Evolutionary conservation across 1,139 yeast genomes (phyloP).

Genomic region (Yamadazyma conglobata): DNA sequence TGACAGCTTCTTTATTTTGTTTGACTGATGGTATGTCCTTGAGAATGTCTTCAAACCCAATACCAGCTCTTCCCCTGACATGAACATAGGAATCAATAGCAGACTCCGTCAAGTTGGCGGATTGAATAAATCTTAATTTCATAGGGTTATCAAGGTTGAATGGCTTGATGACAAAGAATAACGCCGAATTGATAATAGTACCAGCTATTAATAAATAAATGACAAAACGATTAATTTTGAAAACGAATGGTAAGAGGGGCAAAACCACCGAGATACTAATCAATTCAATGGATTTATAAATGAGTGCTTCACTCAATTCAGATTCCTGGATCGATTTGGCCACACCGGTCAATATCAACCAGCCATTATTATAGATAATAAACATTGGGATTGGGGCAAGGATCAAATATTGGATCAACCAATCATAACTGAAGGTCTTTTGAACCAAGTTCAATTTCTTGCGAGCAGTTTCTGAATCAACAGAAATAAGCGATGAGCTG

Average conservation of each 20-base stretch:
- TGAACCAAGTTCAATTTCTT: constrained; percentile 19
- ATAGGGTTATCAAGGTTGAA: constrained; percentile 60
- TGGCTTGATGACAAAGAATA: constrained; percentile 43
- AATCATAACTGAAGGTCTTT: constrained; percentile 62
- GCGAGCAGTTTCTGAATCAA: constrained; percentile 15
- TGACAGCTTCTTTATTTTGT: constrained; percentile 22
- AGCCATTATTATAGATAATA: constrained; percentile 48
- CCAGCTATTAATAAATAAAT: constrained; percentile 33
- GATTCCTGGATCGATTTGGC: constrained; percentile 72
- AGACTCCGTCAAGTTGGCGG: constrained; percentile 39
- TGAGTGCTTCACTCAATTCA: constrained; percentile 36
- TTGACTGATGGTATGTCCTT: constrained; percentile 65
- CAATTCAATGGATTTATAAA: constrained; percentile 42
- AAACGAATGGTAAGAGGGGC: constrained; percentile 68
- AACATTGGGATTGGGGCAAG: constrained; percentile 65
- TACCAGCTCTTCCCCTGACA: constrained; percentile 52
- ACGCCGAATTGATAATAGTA: constrained; percentile 31
- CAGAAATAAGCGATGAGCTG: constrained; percentile 16
- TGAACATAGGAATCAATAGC: constrained; percentile 35
- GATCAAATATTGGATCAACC: constrained; percentile 71
- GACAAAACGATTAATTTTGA: constrained; percentile 58
- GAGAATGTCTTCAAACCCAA: constrained; percentile 36
- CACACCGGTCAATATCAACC: constrained; percentile 57
- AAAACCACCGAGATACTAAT: constrained; percentile 43
- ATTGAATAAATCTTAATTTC: constrained; percentile 66